Percentiles rank a stretch among this genome's conserved stretches.
Conservation (phyloP, 108 stramenopile species). For the Thalassiosira profunda region DNA sequence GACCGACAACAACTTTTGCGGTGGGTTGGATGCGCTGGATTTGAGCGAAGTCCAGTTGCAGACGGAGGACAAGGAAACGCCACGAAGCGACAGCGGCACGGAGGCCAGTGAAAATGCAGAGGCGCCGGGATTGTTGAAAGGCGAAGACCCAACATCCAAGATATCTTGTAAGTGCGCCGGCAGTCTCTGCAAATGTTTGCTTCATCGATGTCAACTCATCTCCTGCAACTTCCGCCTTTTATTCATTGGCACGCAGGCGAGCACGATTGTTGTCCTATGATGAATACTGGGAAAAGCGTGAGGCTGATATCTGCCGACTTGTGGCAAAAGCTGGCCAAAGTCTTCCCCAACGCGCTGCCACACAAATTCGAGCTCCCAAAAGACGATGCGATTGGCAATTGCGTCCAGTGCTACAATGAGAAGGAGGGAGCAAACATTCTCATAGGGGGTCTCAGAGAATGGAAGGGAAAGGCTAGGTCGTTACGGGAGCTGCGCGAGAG, state of each 20-base stretch:
- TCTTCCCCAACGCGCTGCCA: conserved; percentile 65
- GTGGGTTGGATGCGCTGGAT: conserved; percentile 14
- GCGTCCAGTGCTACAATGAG: conserved; percentile 29
- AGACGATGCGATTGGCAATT: conserved; percentile 35
- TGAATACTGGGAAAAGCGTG: conserved; percentile 37
- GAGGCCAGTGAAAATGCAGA: background rate
- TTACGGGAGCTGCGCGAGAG: conserved; percentile 10
- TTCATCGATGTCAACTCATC: no score
- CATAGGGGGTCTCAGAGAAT: conserved; percentile 33
- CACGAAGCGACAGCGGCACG: background rate
- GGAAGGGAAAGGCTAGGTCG: conserved; percentile 27
- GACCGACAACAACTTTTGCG: conserved; percentile 3
- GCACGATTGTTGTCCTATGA: conserved; percentile 40
- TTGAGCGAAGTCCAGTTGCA: background rate
- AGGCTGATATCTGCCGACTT: conserved; percentile 26
- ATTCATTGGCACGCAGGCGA: no score
- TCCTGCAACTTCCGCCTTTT: no score
- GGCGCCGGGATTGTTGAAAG: conserved; percentile 1
- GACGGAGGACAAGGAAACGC: background rate
- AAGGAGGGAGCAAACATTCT: conserved; percentile 25
- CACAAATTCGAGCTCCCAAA: conserved; percentile 15
- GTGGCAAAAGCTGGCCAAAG: conserved; percentile 55
- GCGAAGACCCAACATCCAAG: conserved; percentile 17
- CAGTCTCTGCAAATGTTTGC: no score
- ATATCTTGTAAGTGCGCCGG: no score